phyloP scores from a whole-genome alignment of 164 flowering plant species.

The Houttuynia cordata region DNA sequence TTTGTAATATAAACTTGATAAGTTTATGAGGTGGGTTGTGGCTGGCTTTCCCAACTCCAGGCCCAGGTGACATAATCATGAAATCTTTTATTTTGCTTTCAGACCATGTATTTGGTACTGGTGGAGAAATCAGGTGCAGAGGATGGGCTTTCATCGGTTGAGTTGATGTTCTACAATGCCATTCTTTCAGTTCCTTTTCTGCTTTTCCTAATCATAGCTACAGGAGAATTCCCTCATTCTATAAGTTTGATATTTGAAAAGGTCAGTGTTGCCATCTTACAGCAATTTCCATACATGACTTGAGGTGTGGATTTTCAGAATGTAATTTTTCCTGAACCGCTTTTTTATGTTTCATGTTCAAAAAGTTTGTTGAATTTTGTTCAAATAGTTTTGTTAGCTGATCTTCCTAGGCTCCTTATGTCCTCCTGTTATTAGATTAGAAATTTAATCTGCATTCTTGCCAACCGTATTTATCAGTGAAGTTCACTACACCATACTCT shows the following conservation, averaged over 20 bases:
- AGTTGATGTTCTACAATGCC: conserved; percentile 90
- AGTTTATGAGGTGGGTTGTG: no score
- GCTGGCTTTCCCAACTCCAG: background rate
- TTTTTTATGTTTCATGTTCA: no score
- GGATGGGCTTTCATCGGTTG: conserved; percentile 93
- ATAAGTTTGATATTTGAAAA: conserved; percentile 52
- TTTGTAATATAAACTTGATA: background rate
- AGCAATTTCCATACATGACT: background rate
- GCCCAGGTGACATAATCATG: background rate
- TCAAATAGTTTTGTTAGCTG: no score
- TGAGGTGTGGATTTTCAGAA: background rate
- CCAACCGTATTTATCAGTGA: no score
- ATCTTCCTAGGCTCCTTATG: no score
- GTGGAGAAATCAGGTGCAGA: conserved; percentile 98
- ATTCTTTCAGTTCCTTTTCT: conserved; percentile 74
- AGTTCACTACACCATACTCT: no score
- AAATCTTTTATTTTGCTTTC: conserved; percentile 12
- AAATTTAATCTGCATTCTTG: no score
- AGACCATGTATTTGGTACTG: conserved; percentile 97
- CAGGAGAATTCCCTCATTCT: conserved; percentile 90
- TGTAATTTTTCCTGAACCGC: no score
- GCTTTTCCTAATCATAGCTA: conserved; percentile 55
- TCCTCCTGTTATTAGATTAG: no score
- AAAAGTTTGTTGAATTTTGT: no score
- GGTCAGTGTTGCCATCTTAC: conserved; percentile 30